Evolutionary conservation across 2,329 filamentous ascomycete genomes (phyloP), one percentile per base, ranked within the genome.

Genomic region (Fusarium chaquense): DNA sequence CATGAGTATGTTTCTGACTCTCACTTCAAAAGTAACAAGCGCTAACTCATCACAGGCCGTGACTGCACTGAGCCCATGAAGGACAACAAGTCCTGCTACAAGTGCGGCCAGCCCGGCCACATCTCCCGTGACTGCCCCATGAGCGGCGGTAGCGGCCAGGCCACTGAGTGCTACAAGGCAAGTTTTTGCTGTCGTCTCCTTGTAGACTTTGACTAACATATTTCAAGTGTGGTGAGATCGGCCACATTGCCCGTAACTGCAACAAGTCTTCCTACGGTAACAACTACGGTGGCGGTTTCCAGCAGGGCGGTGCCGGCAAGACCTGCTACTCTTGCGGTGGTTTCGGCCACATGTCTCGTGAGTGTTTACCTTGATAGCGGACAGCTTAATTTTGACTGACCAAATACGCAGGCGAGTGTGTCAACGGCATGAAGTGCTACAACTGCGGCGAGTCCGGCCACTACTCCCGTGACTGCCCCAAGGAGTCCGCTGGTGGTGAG

Each of bases 351-450:
- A 95, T 97, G 92, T 94, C 93, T 79, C 92, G 94, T 87, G 79
- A 78, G 87, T 86, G n/a, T 33, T 22, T 28, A 9, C 8, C 24
- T 16, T n/a, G 20, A 26, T 41, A 5, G n/a, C 11, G 26, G n/a
- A 6, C 15, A 6, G 16, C 12, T 6, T 41, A 15, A 28, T 32
- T 22, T 35, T 54, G n/a, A 44, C 75, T 77, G 71, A 77, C 49
- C 51, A 51, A 50, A 20, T n/a, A 20, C 51, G 22, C 60, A 89
- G 87, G 88, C 75, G 96, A 98, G 84, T 99, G 96, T 84, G 97
- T 95, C 76, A 97, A 98, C 82, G 96, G 96, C 78, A 95, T 97
- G 87, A 98, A 98, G 88, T 99, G 96, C 91, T 99, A 98, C 90
- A 98, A 98, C 90, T 98, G 96, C 75, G 89, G 89, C 78, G 94